phyloP scores from a whole-genome alignment of 2,329 filamentous ascomycete genomes.

The Coniochaeta sp. region DNA sequence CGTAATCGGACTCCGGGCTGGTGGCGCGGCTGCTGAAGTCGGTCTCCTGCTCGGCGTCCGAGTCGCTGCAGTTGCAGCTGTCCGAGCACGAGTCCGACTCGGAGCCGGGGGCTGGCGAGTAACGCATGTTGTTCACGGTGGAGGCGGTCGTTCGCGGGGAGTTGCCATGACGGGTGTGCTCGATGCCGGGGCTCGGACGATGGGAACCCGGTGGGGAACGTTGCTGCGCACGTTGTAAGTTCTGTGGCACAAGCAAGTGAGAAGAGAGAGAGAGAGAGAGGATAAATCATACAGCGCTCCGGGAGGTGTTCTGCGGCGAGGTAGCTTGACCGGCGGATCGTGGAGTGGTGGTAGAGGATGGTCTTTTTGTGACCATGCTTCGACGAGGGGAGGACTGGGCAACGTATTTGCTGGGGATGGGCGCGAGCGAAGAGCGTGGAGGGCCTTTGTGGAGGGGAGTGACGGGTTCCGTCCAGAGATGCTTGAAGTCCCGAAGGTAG shows the following conservation, averaged over 20 bases:
- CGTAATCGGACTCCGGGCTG: not conserved
- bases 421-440: not conserved
- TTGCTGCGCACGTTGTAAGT: not conserved
- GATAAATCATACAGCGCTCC: not conserved
- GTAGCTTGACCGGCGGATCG: conserved; percentile 2
- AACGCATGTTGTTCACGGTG: not conserved
- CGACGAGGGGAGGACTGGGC: not conserved
- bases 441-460: not conserved
- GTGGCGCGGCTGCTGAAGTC: not conserved
- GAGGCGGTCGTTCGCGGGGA: not conserved
- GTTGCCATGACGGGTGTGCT: not conserved
- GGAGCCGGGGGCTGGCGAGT: not conserved
- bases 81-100: not conserved
- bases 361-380: not conserved
- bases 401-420: not conserved
- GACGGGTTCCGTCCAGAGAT: not conserved
- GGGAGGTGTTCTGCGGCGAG: not conserved
- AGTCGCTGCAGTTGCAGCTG: not conserved
- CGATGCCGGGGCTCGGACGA: not conserved
- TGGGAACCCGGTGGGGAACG: not conserved
- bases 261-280: no score
- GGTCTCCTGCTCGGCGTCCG: not conserved
- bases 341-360: not conserved
- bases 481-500: not conserved
- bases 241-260: no score